Conservation (phyloP, 1,139 yeast species). For the Eremothecium coryli region DNA sequence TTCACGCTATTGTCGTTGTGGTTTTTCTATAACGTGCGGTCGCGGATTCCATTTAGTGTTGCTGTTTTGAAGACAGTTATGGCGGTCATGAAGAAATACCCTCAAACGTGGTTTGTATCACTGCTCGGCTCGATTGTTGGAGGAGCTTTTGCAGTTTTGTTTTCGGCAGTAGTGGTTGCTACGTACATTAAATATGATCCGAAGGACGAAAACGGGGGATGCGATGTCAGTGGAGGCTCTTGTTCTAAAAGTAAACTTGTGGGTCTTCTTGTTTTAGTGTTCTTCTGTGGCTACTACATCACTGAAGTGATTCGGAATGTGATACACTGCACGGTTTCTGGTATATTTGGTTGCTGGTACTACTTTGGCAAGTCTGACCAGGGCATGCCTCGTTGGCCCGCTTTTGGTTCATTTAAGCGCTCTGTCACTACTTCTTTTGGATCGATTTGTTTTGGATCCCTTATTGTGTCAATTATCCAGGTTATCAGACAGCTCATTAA, state of each 20-base stretch:
- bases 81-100: constrained; percentile 63
- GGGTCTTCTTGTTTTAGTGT: constrained; percentile 57
- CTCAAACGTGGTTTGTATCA: constrained; percentile 59
- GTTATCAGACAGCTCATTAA: constrained; percentile 44
- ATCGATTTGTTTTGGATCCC: constrained; percentile 79
- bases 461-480: constrained; percentile 70
- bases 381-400: constrained; percentile 75
- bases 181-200: constrained; percentile 66
- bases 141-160: constrained; percentile 55
- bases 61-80: constrained; percentile 62
- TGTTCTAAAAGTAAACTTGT: constrained; percentile 61
- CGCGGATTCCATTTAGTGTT: constrained; percentile 65
- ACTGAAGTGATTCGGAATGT: constrained; percentile 77
- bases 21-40: constrained; percentile 66
- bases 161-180: constrained; percentile 61
- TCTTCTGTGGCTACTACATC: constrained; percentile 80
- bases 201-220: constrained; percentile 38
- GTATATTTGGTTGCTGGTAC: constrained; percentile 89
- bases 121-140: constrained; percentile 56
- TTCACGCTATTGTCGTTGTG: constrained; percentile 56
- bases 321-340: constrained; percentile 78
- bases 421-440: constrained; percentile 85
- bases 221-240: constrained; percentile 48
- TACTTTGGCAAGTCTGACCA: constrained; percentile 67
- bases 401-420: constrained; percentile 70